Conservation (phyloP, 139 green algal species). For the Limnomonas spitsbergensis region DNA sequence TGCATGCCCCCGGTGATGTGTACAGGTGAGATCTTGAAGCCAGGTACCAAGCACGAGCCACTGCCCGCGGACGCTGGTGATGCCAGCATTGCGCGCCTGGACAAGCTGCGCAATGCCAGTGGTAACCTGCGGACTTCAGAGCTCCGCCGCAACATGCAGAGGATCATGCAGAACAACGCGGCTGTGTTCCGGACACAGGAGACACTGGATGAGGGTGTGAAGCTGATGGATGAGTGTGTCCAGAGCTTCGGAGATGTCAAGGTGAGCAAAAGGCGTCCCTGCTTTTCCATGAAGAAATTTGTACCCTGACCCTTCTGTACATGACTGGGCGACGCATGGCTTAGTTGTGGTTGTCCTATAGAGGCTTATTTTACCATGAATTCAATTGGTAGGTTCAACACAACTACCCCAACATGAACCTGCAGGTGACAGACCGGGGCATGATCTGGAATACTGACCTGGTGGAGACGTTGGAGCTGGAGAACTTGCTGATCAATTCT, state of each 20-base stretch:
- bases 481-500: conserved; percentile 96
- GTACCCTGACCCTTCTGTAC: no score
- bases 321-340: no score
- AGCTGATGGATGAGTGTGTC: conserved; percentile 83
- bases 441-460: conserved; percentile 95
- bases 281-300: no score
- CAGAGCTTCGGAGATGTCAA: conserved; percentile 73
- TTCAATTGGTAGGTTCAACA: no score
- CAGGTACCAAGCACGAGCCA: conserved; percentile 69
- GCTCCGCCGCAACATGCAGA: conserved; percentile 80
- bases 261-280: conserved; percentile 25
- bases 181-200: conserved; percentile 94
- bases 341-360: no score
- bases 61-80: conserved; percentile 74
- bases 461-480: conserved; percentile 95
- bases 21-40: conserved; percentile 62
- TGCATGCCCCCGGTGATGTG: no score
- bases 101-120: conserved; percentile 82
- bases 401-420: no score
- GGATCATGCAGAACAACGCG: conserved; percentile 90
- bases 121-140: conserved; percentile 71
- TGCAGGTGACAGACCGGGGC: conserved; percentile 44
- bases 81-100: conserved; percentile 74
- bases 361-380: no score
- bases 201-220: conserved; percentile 79